Conservation (phyloP, 768 basidiomycete genomes). For the Aureoboletus auriporus region DNA sequence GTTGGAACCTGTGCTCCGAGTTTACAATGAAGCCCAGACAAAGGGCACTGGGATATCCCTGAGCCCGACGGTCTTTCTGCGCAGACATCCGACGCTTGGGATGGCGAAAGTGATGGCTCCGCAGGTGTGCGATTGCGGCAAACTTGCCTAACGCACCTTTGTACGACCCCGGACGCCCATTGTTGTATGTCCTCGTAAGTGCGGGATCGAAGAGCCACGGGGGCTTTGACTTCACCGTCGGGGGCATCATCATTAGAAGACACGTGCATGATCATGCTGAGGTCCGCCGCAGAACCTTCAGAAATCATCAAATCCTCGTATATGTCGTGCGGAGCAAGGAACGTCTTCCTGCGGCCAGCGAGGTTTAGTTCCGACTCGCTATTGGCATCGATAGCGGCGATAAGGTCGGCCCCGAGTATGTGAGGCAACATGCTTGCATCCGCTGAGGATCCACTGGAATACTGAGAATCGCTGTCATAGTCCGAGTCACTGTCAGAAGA, state of each 20-base stretch:
- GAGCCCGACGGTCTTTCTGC: conserved; percentile 23
- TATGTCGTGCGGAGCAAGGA: not conserved
- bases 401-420: conserved; percentile 25
- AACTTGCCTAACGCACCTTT: conserved; percentile 19
- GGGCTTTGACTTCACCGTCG: conserved; percentile 4
- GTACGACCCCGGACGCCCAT: conserved; percentile 25
- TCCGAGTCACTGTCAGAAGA: conserved; percentile 16
- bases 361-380: conserved; percentile 22
- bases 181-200: conserved; percentile 23
- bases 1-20: conserved; percentile 1
- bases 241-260: conserved; percentile 11
- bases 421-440: conserved; percentile 20
- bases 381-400: conserved; percentile 25
- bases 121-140: conserved; percentile 4
- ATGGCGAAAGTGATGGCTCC: conserved; percentile 19
- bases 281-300: conserved; percentile 15
- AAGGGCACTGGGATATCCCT: conserved; percentile 19
- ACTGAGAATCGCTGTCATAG: conserved; percentile 15
- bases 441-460: conserved; percentile 18
- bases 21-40: conserved; percentile 25
- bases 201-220: conserved; percentile 11
- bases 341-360: not conserved
- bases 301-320: conserved; percentile 11
- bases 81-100: conserved; percentile 24
- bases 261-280: conserved; percentile 20